phyloP scores from a whole-genome alignment of 305 asterid genomes.

The Fraxinus xanthoxyloides region DNA sequence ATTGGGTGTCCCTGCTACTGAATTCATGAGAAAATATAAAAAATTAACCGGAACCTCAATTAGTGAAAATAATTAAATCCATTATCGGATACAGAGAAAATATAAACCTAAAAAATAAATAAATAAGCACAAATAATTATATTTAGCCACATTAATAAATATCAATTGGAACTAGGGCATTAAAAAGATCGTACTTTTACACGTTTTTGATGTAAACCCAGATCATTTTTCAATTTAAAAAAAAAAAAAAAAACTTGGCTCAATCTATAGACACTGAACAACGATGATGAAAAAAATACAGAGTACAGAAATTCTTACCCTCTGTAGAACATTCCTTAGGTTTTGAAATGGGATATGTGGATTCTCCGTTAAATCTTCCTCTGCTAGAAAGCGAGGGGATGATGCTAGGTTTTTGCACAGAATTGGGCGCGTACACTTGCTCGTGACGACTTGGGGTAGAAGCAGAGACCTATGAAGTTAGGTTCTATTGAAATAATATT shows the following conservation, averaged over 20 bases:
- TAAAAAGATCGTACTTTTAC: not conserved
- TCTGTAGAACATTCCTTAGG: conserved; percentile 26
- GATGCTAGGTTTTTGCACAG: conserved; percentile 4
- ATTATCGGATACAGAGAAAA: not conserved
- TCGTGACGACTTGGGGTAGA: not conserved
- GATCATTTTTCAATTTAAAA: not conserved
- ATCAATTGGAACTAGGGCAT: not conserved
- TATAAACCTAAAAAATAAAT: not conserved
- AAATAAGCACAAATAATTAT: not conserved
- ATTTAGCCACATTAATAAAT: not conserved
- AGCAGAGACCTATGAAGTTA: not conserved
- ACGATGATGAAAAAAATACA: not conserved
- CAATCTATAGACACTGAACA: not conserved
- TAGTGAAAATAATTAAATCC: not conserved
- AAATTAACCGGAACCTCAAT: not conserved
- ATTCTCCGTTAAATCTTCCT: conserved; percentile 2
- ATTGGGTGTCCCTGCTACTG: not conserved
- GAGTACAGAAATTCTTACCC: conserved; percentile 23
- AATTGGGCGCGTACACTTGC: not conserved
- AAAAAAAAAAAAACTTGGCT: not conserved
- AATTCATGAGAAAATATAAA: not conserved
- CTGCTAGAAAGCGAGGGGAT: conserved; percentile 5
- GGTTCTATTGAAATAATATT: not conserved
- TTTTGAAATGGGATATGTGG: not conserved
- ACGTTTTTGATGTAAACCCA: not conserved